Percentiles rank a stretch among this genome's conserved stretches.
These are phyloP conservation scores for Echites panduratus DNA, from an alignment of 257 asterid genomes.

Conservation along the genomic window DNA sequence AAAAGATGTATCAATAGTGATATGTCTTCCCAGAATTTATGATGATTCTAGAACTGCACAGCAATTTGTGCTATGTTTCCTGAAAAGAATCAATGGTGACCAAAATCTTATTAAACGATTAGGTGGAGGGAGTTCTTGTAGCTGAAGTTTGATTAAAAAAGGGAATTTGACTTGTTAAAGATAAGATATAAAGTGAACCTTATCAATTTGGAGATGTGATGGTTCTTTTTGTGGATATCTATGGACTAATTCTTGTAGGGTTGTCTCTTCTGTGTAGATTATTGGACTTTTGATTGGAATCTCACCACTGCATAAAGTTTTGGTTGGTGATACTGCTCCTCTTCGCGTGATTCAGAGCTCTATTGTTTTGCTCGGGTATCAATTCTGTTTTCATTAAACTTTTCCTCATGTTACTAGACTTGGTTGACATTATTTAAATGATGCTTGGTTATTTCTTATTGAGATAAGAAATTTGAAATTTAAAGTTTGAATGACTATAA, in stretches of 20 bases:
- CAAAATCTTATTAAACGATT: not conserved
- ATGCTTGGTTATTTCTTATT: not conserved
- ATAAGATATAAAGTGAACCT: not conserved
- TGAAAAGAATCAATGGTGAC: not conserved
- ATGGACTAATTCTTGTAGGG: not conserved
- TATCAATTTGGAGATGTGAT: not conserved
- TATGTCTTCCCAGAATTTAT: no score
- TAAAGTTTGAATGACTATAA: slow-evolving; percentile 14
- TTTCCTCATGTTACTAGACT: not conserved
- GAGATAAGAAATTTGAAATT: not conserved
- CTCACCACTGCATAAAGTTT: slow-evolving; percentile 45
- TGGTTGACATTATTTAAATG: not conserved
- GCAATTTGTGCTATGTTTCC: not conserved
- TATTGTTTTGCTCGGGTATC: slow-evolving; percentile 66
- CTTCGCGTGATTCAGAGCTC: slow-evolving; percentile 62
- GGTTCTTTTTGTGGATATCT: not conserved
- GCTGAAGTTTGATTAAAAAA: not conserved
- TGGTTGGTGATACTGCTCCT: slow-evolving; percentile 73
- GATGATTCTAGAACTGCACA: not conserved
- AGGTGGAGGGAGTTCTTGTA: not conserved
- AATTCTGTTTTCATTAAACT: not conserved
- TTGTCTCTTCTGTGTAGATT: slow-evolving; percentile 28
- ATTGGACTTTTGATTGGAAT: slow-evolving; percentile 71
- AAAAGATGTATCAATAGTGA: not conserved
- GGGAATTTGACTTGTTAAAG: not conserved